Base-by-base conservation (phyloP, 1,284 basidiomycete genomes). In the Boletellus sp. region DNA sequence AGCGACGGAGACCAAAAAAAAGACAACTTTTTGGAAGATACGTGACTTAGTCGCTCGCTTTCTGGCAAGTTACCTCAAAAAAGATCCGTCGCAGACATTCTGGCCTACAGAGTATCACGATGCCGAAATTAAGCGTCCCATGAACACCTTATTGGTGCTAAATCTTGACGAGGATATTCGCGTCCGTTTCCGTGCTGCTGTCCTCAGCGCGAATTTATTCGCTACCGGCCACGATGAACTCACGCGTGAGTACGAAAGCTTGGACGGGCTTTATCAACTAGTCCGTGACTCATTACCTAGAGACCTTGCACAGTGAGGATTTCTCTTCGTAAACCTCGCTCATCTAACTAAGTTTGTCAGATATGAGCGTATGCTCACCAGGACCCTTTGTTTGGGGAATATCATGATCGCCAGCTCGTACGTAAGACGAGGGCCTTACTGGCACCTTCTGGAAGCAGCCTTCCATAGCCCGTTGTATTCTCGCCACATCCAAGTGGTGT, bases 351-450 rank as follows among this genome's bases (percentile, higher is more conserved):
- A 10, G 40, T 43, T 43, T 44, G 29, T 5, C 48, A 88, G 87
- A 44, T 81, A 79, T 55, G 93, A 96, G 60, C 69, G 73, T 30
- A 88, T 93, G 72, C 66, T 93, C 29, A 91, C 90, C 8, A 79
- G 90, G 33, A 75, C 91, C 17, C 67, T 97, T 13, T 83, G 80
- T 50, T 72, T 94, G 22, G 83, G 85, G 20, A 97, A 97, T 64
- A 79, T 90, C 50, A 86, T 94, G 71, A 77, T 97, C 25, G 78
- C 83, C 16, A 89, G 84, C 59, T 87, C 91, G 2, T 77, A 79
- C 1, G 78, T 89, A 10, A 79, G 94, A n/a, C 78, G 88, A n/a
- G 85, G 83, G 0, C 79, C 92, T 1, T 91, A 95, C 58, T 94
- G 87, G 78, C 85, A 94, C 64, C 65, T 98, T 29, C 72, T 97